phyloP scores from a whole-genome alignment of 2,329 filamentous ascomycete genomes.

The Penicillium sp. region DNA sequence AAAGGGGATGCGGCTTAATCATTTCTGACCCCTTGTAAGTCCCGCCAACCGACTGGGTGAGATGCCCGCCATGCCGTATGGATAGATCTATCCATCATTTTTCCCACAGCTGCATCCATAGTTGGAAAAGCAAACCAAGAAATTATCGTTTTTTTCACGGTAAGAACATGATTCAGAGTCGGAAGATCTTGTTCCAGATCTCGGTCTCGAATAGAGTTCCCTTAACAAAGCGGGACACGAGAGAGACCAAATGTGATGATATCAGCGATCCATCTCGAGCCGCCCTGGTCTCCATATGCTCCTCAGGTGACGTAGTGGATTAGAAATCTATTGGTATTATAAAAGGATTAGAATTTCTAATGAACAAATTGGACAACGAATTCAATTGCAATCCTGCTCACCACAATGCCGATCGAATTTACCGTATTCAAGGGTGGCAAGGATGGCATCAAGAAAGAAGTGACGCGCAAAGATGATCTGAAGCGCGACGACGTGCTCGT shows the following conservation, averaged over 20 bases:
- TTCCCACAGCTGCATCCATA: too few relatives aligned
- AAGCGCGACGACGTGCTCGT: conserved; percentile 55
- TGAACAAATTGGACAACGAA: too few relatives aligned
- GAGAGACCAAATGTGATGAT: background rate
- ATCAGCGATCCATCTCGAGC: background rate
- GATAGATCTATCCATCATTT: too few relatives aligned
- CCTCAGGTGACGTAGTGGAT: background rate
- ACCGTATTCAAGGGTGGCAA: conserved; percentile 65
- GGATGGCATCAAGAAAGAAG: conserved; percentile 56
- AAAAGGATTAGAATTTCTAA: background rate
- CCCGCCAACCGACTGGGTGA: too few relatives aligned
- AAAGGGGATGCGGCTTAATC: too few relatives aligned
- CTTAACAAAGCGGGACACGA: background rate
- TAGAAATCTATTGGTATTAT: background rate
- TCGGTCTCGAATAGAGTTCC: background rate
- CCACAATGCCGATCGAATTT: conserved; percentile 44
- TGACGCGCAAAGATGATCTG: conserved; percentile 45
- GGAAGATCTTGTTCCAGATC: too few relatives aligned
- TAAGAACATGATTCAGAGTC: too few relatives aligned
- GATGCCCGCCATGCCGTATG: too few relatives aligned
- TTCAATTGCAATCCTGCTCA: background rate
- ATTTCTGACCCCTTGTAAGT: too few relatives aligned
- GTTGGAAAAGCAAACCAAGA: too few relatives aligned
- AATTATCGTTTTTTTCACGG: too few relatives aligned
- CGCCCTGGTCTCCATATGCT: background rate